Percentiles rank a stretch among this genome's conserved stretches.
phyloP scores from a whole-genome alignment of 371 early-diverging fungal species.

The Mortierella sp. region DNA sequence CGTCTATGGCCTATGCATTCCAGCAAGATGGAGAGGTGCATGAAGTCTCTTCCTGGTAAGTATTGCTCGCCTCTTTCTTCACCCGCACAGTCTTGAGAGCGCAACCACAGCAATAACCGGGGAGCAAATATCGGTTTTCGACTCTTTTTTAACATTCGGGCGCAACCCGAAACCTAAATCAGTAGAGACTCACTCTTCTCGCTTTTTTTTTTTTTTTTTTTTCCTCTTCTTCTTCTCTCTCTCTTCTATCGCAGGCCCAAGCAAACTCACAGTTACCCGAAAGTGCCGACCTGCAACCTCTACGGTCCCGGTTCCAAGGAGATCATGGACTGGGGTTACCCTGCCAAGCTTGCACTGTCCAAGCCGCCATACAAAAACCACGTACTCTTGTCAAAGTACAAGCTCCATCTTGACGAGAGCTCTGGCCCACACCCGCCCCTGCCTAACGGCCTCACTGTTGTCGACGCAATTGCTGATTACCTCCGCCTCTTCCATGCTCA shows the following conservation, averaged over 20 bases:
- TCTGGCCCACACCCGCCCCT: slow-evolving; percentile 55
- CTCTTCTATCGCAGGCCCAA: slow-evolving; percentile 29
- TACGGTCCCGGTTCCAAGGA: slow-evolving; percentile 33
- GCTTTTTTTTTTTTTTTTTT: background rate
- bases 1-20: slow-evolving; percentile 39
- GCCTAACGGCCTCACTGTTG: slow-evolving; percentile 58
- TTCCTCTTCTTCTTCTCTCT: background rate
- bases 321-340: slow-evolving; percentile 52
- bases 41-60: slow-evolving; percentile 38
- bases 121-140: too few relatives aligned
- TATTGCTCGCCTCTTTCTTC: background rate
- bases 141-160: too few relatives aligned
- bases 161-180: too few relatives aligned
- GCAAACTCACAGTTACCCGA: slow-evolving; percentile 41
- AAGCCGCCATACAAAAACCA: slow-evolving; percentile 65
- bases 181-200: too few relatives aligned
- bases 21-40: slow-evolving; percentile 45
- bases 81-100: too few relatives aligned
- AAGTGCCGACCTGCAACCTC: slow-evolving; percentile 39
- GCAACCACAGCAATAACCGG: too few relatives aligned
- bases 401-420: slow-evolving; percentile 62
- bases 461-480: slow-evolving; percentile 61
- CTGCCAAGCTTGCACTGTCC: slow-evolving; percentile 59
- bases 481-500: slow-evolving; percentile 58
- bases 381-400: slow-evolving; percentile 62